phyloP scores from a whole-genome alignment of 495 filamentous ascomycete genomes.

The Tuber borchii region DNA sequence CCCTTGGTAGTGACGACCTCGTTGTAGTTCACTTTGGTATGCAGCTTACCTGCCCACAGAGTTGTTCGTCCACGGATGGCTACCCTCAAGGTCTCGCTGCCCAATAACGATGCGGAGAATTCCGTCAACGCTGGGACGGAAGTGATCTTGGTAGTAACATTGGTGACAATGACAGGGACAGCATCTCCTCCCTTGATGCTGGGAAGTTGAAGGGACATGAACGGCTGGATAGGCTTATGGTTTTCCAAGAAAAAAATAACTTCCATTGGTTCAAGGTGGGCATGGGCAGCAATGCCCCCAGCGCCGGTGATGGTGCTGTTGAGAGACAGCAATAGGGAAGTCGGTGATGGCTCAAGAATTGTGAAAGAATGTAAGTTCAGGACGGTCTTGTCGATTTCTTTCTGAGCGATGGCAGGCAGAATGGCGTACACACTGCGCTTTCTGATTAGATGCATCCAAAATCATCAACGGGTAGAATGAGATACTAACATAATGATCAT shows the following conservation, averaged over 20 bases:
- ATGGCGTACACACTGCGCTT: conserved; percentile 34
- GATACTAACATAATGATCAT: conserved; percentile 32
- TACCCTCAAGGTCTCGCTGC: conserved; percentile 17
- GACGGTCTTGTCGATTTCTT: conserved; percentile 33
- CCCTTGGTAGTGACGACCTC: conserved; percentile 35
- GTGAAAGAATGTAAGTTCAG: conserved; percentile 31
- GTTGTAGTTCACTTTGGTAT: conserved; percentile 33
- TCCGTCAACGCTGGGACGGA: conserved; percentile 17
- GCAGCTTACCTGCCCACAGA: conserved; percentile 28
- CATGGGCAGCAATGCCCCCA: conserved; percentile 26
- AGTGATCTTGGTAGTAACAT: conserved; percentile 21
- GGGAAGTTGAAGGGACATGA: conserved; percentile 27
- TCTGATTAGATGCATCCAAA: background rate
- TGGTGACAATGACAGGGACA: conserved; percentile 25
- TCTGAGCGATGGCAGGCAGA: conserved; percentile 36
- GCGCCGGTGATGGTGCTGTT: conserved; percentile 35
- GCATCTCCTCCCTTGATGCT: conserved; percentile 23
- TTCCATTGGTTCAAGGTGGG: conserved; percentile 30
- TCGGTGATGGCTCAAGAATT: conserved; percentile 28
- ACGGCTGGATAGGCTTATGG: conserved; percentile 13
- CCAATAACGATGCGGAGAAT: conserved; percentile 31
- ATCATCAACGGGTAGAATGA: background rate
- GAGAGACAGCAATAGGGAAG: conserved; percentile 29
- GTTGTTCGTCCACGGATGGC: conserved; percentile 31
- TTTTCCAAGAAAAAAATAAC: conserved; percentile 24